A percentile compares a stretch with the other conserved stretches of the same genome.
Evolutionary conservation across 139 green algal genomes (phyloP).

Genomic region (Mychonastes homosphaera): DNA sequence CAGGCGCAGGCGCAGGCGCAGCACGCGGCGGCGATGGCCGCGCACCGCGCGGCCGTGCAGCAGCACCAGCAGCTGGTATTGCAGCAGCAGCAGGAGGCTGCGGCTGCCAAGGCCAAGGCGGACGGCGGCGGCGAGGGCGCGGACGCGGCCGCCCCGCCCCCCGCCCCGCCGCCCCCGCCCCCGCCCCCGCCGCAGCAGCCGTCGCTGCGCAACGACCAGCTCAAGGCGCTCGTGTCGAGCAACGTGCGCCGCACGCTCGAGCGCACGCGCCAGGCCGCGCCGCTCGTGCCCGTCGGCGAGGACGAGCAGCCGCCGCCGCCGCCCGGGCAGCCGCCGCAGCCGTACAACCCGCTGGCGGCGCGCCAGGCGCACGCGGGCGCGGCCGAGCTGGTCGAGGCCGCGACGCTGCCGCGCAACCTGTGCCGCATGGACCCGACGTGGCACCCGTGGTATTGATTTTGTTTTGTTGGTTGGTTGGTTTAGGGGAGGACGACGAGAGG

Average conservation of each 20-base stretch:
- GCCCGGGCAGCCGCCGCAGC: not conserved
- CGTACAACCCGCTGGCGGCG: no score
- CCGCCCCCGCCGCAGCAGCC: not conserved
- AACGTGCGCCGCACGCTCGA: constrained; percentile 31
- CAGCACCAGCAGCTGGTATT: constrained; percentile 6
- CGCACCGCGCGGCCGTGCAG: no score
- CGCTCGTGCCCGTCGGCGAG: constrained; percentile 5
- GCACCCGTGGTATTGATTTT: constrained; percentile 78
- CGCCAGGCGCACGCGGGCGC: constrained; percentile 48
- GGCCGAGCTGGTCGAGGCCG: constrained; percentile 63
- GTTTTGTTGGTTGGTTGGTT: no score
- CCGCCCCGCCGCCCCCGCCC: not conserved
- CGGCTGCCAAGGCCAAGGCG: constrained; percentile 5
- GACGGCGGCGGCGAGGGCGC: not conserved
- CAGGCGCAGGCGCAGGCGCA: no score
- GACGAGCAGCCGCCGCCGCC: constrained; percentile 3
- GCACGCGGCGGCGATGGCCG: no score
- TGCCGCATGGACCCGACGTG: constrained; percentile 89
- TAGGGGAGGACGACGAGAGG: no score
- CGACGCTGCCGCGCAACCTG: constrained; percentile 60
- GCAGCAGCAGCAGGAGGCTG: constrained; percentile 1
- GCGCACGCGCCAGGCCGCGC: constrained; percentile 10
- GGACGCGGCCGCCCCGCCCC: not conserved
- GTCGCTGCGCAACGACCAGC: constrained; percentile 21
- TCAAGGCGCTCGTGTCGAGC: constrained; percentile 29